phyloP scores from a whole-genome alignment of 2,329 filamentous ascomycete genomes.

The Verticillium tricorpus region DNA sequence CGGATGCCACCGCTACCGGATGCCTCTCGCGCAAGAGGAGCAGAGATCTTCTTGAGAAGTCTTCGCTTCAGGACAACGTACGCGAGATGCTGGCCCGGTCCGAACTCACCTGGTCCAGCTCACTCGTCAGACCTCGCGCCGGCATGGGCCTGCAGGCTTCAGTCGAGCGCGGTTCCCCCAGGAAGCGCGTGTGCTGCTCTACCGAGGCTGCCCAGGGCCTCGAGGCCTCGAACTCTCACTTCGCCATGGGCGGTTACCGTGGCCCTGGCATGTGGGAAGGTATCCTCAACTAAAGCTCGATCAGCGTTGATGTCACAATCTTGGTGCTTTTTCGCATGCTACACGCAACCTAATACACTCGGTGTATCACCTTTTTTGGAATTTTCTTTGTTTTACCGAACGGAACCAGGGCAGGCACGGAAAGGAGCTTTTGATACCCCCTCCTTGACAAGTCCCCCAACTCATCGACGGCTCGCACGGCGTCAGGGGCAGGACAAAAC shows the following conservation, averaged over 20 bases:
- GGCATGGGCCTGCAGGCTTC: constrained; percentile 14
- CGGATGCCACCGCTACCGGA: constrained; percentile 32
- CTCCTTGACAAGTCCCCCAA: constrained; percentile 23
- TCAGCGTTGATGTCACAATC: neutral
- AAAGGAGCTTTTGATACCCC: constrained; percentile 22
- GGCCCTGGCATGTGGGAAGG: constrained; percentile 65
- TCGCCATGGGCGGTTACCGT: constrained; percentile 43
- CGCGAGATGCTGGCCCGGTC: constrained; percentile 51
- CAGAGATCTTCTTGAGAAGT: constrained; percentile 35
- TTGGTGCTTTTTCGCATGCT: neutral
- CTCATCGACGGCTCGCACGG: constrained; percentile 29
- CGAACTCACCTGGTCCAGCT: constrained; percentile 28
- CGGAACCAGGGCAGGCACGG: constrained; percentile 18
- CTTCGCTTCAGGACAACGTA: constrained; percentile 61
- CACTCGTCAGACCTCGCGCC: constrained; percentile 32
- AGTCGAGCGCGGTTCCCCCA: constrained; percentile 30
- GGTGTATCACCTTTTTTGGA: neutral
- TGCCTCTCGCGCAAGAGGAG: constrained; percentile 48
- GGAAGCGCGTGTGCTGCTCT: constrained; percentile 65
- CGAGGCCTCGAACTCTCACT: constrained; percentile 41
- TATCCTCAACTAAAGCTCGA: constrained; percentile 45
- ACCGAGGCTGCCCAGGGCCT: constrained; percentile 49
- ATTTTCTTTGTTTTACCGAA: constrained; percentile 15
- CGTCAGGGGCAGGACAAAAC: constrained; percentile 31
- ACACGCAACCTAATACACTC: constrained; percentile 1